These are phyloP conservation scores for Amanita brunnescens DNA, from an alignment of 768 basidiomycete species.

Conservation along the genomic window DNA sequence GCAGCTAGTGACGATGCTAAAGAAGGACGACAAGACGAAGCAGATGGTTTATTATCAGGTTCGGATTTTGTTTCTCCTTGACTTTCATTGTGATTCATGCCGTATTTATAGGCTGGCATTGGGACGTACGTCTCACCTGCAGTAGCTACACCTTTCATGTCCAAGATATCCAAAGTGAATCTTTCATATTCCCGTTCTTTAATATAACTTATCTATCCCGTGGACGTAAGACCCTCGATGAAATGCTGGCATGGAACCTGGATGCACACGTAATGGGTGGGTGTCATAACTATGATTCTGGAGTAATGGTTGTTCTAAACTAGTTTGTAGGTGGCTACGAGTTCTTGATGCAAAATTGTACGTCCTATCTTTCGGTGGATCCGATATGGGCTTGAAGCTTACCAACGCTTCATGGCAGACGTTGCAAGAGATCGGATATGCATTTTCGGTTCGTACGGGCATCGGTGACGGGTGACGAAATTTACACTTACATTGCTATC, in stretches of 20 bases:
- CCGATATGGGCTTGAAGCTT: background rate
- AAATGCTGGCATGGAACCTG: slow-evolving; percentile 39
- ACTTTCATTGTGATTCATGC: background rate
- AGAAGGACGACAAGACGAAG: slow-evolving; percentile 38
- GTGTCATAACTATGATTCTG: background rate
- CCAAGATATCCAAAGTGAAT: slow-evolving; percentile 33
- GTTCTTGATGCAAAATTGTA: slow-evolving; percentile 9
- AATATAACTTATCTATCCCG: background rate
- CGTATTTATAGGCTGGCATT: slow-evolving; percentile 35
- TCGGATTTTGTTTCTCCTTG: background rate
- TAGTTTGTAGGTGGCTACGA: slow-evolving; percentile 4
- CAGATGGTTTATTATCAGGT: slow-evolving; percentile 55
- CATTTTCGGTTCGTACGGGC: slow-evolving; percentile 38
- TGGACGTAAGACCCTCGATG: slow-evolving; percentile 28
- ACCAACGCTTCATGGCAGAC: slow-evolving; percentile 20
- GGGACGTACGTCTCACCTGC: slow-evolving; percentile 41
- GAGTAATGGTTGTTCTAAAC: background rate
- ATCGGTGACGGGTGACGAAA: background rate
- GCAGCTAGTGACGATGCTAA: slow-evolving; percentile 39
- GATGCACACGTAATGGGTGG: slow-evolving; percentile 44
- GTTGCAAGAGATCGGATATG: slow-evolving; percentile 48
- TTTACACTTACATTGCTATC: background rate
- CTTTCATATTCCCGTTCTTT: background rate
- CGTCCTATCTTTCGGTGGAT: background rate
- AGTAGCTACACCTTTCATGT: slow-evolving; percentile 34